Percentiles rank a stretch among this genome's conserved stretches.
Conservation (phyloP, 257 asterid genomes). For the Solanum lycopersicoides region DNA sequence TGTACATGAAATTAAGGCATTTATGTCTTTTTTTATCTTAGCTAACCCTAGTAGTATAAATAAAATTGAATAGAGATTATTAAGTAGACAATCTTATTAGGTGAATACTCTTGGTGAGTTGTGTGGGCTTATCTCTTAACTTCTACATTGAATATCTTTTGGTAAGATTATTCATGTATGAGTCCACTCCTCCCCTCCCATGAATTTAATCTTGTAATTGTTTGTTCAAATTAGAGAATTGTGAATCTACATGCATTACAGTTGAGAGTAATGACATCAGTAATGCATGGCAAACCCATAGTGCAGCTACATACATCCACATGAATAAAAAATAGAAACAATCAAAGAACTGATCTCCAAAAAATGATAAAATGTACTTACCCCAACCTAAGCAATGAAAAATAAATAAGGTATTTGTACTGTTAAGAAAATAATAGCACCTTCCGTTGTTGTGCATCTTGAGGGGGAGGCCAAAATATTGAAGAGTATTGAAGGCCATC, state of each 20-base stretch:
- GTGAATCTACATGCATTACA: not conserved
- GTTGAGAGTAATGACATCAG: not conserved
- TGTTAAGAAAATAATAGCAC: slow-evolving; percentile 16
- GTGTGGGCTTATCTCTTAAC: not conserved
- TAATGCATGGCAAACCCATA: not conserved
- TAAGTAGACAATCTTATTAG: not conserved
- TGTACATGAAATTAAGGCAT: too few species aligned
- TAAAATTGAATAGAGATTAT: not conserved
- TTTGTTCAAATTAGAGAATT: not conserved
- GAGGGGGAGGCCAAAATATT: slow-evolving; percentile 92
- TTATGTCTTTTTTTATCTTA: not conserved
- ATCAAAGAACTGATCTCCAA: not conserved
- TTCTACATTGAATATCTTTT: too few species aligned
- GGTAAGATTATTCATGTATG: not conserved
- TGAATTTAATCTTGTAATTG: not conserved
- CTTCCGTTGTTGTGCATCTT: slow-evolving; percentile 77
- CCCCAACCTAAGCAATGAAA: not conserved
- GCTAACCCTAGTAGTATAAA: not conserved
- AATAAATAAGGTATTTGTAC: not conserved
- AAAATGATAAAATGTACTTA: not conserved
- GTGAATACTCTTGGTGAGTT: not conserved
- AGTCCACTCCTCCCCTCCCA: not conserved
- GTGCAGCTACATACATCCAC: not conserved
- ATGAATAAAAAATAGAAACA: not conserved
- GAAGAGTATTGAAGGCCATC: slow-evolving; percentile 88